Base-by-base conservation (phyloP, 164 flowering plant species). In the Nymphaea colorata region DNA sequence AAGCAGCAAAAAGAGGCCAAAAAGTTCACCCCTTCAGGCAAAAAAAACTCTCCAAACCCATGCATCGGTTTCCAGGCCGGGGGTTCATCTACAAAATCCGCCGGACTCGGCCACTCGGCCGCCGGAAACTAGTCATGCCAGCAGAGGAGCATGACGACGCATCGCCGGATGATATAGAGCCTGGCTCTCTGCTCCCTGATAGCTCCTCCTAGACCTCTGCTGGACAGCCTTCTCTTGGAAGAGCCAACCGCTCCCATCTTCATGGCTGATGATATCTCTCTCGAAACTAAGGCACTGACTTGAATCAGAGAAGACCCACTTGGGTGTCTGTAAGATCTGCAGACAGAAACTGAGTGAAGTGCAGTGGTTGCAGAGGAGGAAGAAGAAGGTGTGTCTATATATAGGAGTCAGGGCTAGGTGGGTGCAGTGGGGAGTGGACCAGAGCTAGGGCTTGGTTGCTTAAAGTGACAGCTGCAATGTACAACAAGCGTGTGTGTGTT, bases 181-280 rank as follows among this genome's bases (percentile, higher is more conserved):
- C 70, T 60, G 25, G 70, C 70, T 61, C 64, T 60, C 53, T 61
- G 70, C 71, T 87, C 85, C 67, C 80, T 79, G 4, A 87, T 77
- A 55, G 79, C 77, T 16, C 82, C 85, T 64, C 93, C 87, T 57
- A 85, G 74, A n/a, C 86, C 88, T 75, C 77, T 82, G 74, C 82
- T 80, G 12, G 83, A 71, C 6, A 79, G 25, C 71, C 82, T 78
- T 66, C 83, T 83, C 79, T 81, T 84, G 8, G 81, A 74, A 2
- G 55, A 12, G 12, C 4, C 12, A 47, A 25, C 36, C 1, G 36
- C 36, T 25, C 36, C 36, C 36, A 47, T 47, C 55, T 47, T 47
- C 55, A 47, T 47, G 55, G 55, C 55, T 25, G 36, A 25, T 25
- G 36, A 25, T 25, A 0, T 2, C 55, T 4, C 55, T 6, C 55